Percentiles rank a stretch among this genome's conserved stretches.
These are phyloP conservation scores for Xylaria cubensis DNA, from an alignment of 495 filamentous ascomycete genomes.

Conservation along the genomic window DNA sequence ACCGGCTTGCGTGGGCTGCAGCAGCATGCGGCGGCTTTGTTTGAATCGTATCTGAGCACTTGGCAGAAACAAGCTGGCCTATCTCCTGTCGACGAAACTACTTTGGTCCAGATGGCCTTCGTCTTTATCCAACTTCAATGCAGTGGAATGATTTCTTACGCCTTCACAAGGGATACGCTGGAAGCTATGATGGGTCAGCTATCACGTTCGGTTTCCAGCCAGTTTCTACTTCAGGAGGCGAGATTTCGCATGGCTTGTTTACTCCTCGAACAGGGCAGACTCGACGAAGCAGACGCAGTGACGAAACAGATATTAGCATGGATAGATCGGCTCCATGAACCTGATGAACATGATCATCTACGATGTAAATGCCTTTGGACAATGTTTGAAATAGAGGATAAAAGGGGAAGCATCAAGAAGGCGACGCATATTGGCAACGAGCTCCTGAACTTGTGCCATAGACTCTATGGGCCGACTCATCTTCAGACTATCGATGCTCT, in stretches of 20 bases:
- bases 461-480: constrained; percentile 35
- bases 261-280: constrained; percentile 26
- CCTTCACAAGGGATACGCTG: constrained; percentile 31
- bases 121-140: constrained; percentile 41
- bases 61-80: constrained; percentile 35
- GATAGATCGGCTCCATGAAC: constrained; percentile 27
- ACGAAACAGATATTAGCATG: constrained; percentile 34
- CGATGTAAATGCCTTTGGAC: constrained; percentile 36
- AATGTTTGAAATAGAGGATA: constrained; percentile 38
- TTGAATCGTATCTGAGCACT: constrained; percentile 38
- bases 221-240: constrained; percentile 37
- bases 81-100: constrained; percentile 30
- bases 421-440: constrained; percentile 29
- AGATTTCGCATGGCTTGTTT: constrained; percentile 35
- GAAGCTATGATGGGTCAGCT: constrained; percentile 27
- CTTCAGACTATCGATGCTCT: constrained; percentile 40
- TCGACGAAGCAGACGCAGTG: constrained; percentile 32
- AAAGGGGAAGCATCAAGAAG: constrained; percentile 29
- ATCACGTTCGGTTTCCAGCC: constrained; percentile 31
- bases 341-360: constrained; percentile 28
- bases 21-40: constrained; percentile 35
- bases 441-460: constrained; percentile 31
- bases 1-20: constrained; percentile 35
- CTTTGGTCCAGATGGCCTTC: constrained; percentile 35
- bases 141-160: constrained; percentile 33